These are phyloP conservation scores for Coprinopsis sp. DNA, from an alignment of 768 basidiomycete genomes.

Conservation along the genomic window DNA sequence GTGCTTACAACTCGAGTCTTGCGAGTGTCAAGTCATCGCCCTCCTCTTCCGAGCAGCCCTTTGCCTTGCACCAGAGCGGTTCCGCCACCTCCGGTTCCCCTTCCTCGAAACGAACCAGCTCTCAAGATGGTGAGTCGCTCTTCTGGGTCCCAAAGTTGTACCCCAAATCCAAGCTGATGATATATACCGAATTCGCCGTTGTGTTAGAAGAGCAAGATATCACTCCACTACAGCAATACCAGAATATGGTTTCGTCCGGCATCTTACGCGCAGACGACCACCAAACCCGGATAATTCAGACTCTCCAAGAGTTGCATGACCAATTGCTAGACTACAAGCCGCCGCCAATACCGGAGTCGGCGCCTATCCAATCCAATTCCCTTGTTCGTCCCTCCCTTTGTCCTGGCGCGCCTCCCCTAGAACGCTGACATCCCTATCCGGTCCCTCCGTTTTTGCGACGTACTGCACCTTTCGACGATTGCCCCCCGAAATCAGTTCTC, in stretches of 20 bases:
- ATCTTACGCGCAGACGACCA: conserved; percentile 71
- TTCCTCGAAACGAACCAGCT: conserved; percentile 14
- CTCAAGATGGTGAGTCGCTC: conserved; percentile 17
- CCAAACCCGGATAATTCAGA: conserved; percentile 80
- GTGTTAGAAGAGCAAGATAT: conserved; percentile 21
- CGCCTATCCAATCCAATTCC: conserved; percentile 35
- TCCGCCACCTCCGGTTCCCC: conserved; percentile 7
- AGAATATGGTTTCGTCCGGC: conserved; percentile 39
- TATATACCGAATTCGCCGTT: not conserved
- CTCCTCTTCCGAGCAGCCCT: not conserved
- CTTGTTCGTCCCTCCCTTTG: conserved; percentile 29
- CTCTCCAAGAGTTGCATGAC: conserved; percentile 77
- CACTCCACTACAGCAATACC: conserved; percentile 44
- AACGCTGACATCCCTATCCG: not conserved
- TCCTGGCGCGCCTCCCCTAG: not conserved
- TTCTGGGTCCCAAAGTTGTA: too few relatives aligned
- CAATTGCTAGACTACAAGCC: conserved; percentile 67
- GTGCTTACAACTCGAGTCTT: conserved; percentile 1
- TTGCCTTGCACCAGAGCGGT: conserved; percentile 8
- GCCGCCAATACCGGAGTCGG: conserved; percentile 48
- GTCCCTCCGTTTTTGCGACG: conserved; percentile 14
- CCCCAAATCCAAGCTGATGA: not conserved
- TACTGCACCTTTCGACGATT: too few relatives aligned
- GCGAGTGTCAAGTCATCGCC: not conserved
- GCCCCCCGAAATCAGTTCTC: conserved; percentile 38